phyloP scores from a whole-genome alignment of 495 filamentous ascomycete genomes.

The Achaetomiella virescens region DNA sequence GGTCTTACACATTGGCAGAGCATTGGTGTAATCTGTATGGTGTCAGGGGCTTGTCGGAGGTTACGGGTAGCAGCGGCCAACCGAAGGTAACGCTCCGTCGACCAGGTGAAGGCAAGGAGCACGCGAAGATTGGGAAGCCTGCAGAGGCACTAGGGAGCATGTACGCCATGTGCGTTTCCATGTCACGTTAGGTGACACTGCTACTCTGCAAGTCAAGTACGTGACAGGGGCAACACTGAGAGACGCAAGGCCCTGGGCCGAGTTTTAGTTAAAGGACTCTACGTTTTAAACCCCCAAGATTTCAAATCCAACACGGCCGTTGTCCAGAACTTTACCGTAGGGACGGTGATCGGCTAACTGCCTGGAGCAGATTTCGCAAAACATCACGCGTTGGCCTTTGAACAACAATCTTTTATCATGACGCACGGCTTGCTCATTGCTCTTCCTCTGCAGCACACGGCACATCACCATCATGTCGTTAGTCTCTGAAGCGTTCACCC shows the following conservation, averaged over 20 bases:
- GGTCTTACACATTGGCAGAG: background rate
- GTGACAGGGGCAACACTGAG: too few relatives aligned
- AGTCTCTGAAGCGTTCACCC: background rate
- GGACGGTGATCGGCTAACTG: too few relatives aligned
- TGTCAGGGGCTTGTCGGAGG: background rate
- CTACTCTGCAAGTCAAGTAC: background rate
- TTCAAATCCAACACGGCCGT: too few relatives aligned
- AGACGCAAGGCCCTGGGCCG: too few relatives aligned
- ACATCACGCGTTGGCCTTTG: too few relatives aligned
- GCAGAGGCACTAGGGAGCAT: background rate
- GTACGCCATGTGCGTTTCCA: constrained; percentile 11
- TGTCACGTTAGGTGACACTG: background rate
- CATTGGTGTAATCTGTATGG: background rate
- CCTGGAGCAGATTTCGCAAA: too few relatives aligned
- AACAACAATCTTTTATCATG: too few relatives aligned
- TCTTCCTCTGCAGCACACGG: too few relatives aligned
- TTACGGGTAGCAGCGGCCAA: background rate
- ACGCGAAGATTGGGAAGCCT: background rate
- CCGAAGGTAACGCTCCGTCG: background rate
- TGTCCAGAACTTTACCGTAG: too few relatives aligned
- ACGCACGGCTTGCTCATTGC: too few relatives aligned
- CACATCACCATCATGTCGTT: constrained; percentile 9
- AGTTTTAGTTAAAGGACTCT: background rate
- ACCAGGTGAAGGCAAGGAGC: background rate
- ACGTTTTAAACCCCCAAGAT: too few relatives aligned